phyloP scores from a whole-genome alignment of 306 rosid genomes.

The Quillaja saponaria region DNA sequence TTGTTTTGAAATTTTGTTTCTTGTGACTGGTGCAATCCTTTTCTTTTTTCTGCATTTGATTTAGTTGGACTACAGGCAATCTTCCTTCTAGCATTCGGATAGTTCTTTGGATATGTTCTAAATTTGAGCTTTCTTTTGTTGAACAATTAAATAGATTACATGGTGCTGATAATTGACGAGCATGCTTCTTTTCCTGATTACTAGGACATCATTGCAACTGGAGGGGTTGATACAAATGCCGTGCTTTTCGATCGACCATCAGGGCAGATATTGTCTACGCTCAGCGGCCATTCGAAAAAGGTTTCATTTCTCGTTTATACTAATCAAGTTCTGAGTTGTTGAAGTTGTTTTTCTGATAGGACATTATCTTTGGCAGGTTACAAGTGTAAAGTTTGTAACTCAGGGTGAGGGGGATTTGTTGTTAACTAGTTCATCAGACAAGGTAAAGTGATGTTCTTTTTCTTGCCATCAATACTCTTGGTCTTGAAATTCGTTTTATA shows the following conservation, averaged over 20 bases:
- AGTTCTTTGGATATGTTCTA: not conserved
- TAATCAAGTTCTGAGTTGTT: not conserved
- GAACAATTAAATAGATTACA: conserved; percentile 1
- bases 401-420: conserved; percentile 72
- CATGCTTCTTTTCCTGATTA: conserved; percentile 20
- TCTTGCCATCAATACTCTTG: no score
- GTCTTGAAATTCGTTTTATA: no score
- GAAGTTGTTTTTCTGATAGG: conserved; percentile 27
- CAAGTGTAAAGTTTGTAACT: conserved; percentile 79
- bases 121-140: not conserved
- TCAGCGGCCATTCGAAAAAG: conserved; percentile 94
- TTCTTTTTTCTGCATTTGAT: no score
- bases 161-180: conserved; percentile 7
- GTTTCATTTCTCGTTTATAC: conserved; percentile 40
- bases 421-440: conserved; percentile 86
- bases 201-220: conserved; percentile 92
- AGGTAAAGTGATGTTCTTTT: conserved; percentile 43
- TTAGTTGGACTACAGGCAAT: not conserved
- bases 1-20: not conserved
- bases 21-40: not conserved
- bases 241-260: conserved; percentile 85
- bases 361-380: conserved; percentile 55
- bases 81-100: not conserved
- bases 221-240: conserved; percentile 91
- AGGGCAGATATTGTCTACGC: conserved; percentile 90